Evolutionary conservation across 306 rosid genomes (phyloP).

Genomic region (Prinsepia uniflora): DNA sequence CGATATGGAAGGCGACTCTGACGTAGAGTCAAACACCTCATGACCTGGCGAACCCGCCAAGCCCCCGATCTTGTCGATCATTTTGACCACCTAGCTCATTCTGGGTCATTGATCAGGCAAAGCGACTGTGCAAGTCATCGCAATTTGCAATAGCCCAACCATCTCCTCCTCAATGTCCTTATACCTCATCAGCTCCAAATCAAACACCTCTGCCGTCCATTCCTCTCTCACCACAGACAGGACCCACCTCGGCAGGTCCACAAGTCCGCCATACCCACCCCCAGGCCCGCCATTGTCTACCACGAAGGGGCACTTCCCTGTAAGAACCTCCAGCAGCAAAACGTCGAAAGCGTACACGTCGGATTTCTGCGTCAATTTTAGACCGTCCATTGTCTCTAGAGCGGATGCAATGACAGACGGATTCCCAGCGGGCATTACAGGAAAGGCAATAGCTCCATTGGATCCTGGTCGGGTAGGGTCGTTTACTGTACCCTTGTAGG

Average conservation of each 20-base stretch:
- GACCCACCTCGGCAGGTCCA: slow-evolving; percentile 79
- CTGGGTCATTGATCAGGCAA: slow-evolving; percentile 71
- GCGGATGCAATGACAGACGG: slow-evolving; percentile 54
- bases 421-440: slow-evolving; percentile 35
- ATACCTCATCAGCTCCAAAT: slow-evolving; percentile 85
- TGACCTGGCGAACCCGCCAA: slow-evolving; percentile 44
- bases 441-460: slow-evolving; percentile 65
- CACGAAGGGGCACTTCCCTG: slow-evolving; percentile 76
- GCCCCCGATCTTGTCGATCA: slow-evolving; percentile 76
- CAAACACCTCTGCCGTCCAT: slow-evolving; percentile 96
- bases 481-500: slow-evolving; percentile 27
- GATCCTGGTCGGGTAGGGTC: slow-evolving; percentile 75
- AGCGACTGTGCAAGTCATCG: slow-evolving; percentile 46
- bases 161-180: slow-evolving; percentile 89
- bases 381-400: slow-evolving; percentile 56
- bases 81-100: slow-evolving; percentile 74
- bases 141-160: slow-evolving; percentile 77
- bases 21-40: slow-evolving; percentile 48
- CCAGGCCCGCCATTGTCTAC: slow-evolving; percentile 44
- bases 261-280: slow-evolving; percentile 37
- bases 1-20: slow-evolving; percentile 52
- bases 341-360: slow-evolving; percentile 84
- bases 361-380: slow-evolving; percentile 54
- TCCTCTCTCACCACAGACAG: slow-evolving; percentile 92
- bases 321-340: slow-evolving; percentile 67